Evolutionary conservation across 2,329 filamentous ascomycete species (phyloP).

Genomic region (Cordyceps cicadae): DNA sequence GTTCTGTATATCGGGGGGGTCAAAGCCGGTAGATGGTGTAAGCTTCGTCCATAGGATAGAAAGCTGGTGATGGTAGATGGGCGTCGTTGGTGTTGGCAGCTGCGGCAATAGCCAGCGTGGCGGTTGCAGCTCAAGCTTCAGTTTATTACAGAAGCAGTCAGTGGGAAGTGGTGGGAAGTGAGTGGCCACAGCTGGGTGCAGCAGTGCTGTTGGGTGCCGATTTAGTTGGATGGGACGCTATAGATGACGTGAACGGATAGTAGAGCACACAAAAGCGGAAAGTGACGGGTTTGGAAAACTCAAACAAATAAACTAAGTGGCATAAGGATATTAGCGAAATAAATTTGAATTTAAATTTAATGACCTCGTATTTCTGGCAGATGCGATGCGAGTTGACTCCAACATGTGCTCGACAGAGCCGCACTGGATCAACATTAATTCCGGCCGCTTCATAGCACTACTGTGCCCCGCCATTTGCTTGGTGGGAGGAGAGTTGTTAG

Average conservation of each 20-base stretch:
- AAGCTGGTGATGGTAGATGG: not conserved
- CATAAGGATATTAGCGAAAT: not conserved
- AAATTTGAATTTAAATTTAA: not conserved
- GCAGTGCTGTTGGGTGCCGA: not conserved
- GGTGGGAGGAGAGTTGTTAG: not conserved
- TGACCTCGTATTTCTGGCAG: not conserved
- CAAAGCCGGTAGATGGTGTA: not conserved
- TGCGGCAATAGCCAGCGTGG: not conserved
- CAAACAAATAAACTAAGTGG: not conserved
- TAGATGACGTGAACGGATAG: not conserved
- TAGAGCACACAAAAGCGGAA: not conserved
- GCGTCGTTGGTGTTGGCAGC: not conserved
- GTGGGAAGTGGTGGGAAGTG: not conserved
- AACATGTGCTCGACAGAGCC: too few species aligned
- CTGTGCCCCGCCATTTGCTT: conserved; percentile 8
- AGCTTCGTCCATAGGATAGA: not conserved
- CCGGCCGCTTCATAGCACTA: not conserved
- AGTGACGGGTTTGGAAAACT: not conserved
- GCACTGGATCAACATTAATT: conserved; percentile 13
- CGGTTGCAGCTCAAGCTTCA: not conserved
- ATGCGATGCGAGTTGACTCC: not conserved
- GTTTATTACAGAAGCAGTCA: not conserved
- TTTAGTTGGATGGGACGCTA: not conserved
- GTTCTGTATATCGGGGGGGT: not conserved
- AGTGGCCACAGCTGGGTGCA: not conserved